Evolutionary conservation across 306 rosid genomes (phyloP), one percentile per base, ranked within the genome.

Genomic region (Trichosanthes cucumerina): DNA sequence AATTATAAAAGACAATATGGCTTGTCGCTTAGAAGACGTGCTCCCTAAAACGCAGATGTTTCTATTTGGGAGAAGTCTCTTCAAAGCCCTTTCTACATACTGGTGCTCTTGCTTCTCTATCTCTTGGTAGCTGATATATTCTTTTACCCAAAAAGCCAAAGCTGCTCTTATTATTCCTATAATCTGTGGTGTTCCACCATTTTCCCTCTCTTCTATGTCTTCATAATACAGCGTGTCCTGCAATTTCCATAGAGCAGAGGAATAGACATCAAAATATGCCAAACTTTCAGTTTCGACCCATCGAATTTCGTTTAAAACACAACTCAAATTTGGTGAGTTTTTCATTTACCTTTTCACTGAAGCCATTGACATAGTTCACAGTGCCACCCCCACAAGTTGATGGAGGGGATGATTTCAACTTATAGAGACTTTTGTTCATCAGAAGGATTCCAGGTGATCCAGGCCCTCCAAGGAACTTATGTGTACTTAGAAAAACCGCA

Each of bases 341-440:
- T 56, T 4, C 28, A n/a, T 41, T 56, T 83, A 89, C 96, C 94
- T 89, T 62, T 74, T 90, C 96, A 54, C 19, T 43, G 79, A 89
- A 92, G 81, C 90, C 90, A 78, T 94, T 94, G 60, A 94, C 98
- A 23, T 89, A 90, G 65, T 19, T 78, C 41, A 94, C 95, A 3
- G 92, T 90, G 33, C 96, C 97, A 78, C 98, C 96, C 53, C 96
- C 97, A 86, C 97, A 94, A 31, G 92, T 92, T 0, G 98, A 92
- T 1, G 98, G 98, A 0, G 97, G 87, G 14, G 84, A 85, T 79
- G 90, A 83, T 79, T 62, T 39, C 3, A 92, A 79, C 41, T 2
- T 46, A 79, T 94, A 92, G 2, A 94, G 86, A 10, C 80, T 81
- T 39, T 86, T 87, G 85, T 50, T 90, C 89, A 89, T 87, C 6